These are phyloP conservation scores for Blastobotrys peoriensis DNA, from an alignment of 805 yeast genomes.

Conservation along the genomic window DNA sequence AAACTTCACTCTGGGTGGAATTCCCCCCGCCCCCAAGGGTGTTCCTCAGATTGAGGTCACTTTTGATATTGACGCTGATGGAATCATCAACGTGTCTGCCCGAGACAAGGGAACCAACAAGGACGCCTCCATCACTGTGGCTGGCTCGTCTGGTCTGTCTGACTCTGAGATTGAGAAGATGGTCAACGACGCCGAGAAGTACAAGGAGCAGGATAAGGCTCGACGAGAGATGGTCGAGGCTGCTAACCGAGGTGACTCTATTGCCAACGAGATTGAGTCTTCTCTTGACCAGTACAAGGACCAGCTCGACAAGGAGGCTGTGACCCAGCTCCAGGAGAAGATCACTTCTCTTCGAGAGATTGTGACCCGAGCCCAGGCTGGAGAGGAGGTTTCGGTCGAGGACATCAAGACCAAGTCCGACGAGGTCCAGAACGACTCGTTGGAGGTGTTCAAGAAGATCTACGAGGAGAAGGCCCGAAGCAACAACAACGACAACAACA, in stretches of 20 bases:
- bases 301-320: constrained; percentile 52
- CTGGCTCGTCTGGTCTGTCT: constrained; percentile 90
- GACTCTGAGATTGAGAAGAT: constrained; percentile 85
- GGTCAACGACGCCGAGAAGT: constrained; percentile 87
- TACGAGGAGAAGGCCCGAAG: constrained; percentile 39
- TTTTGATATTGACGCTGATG: constrained; percentile 95
- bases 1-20: constrained; percentile 91
- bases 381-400: constrained; percentile 58
- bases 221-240: constrained; percentile 76
- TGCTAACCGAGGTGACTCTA: constrained; percentile 80
- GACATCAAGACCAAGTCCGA: constrained; percentile 75
- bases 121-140: constrained; percentile 92
- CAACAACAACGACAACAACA: constrained; percentile 9
- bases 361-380: constrained; percentile 62
- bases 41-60: constrained; percentile 92
- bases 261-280: constrained; percentile 82
- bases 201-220: constrained; percentile 81
- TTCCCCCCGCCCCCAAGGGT: constrained; percentile 94
- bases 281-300: constrained; percentile 75
- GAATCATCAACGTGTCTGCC: constrained; percentile 93
- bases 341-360: constrained; percentile 65
- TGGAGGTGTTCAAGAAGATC: constrained; percentile 77
- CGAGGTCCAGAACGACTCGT: constrained; percentile 72
- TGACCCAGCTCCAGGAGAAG: constrained; percentile 48
- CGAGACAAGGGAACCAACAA: constrained; percentile 90